Evolutionary conservation across 1,284 basidiomycete species (phyloP).

Genomic region (Puccinia sorghi): DNA sequence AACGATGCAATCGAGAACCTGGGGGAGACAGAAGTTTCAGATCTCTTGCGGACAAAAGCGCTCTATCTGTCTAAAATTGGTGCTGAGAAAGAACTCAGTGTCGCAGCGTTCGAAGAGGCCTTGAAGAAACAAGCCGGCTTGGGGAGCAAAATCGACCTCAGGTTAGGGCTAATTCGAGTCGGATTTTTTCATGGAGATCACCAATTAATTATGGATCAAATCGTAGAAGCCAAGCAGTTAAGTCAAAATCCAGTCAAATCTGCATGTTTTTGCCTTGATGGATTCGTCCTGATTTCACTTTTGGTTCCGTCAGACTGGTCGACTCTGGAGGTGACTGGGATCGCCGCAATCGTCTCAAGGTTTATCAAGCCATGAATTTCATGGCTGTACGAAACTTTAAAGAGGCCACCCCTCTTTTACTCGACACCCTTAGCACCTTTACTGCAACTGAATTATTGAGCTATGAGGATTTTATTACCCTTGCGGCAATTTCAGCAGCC

Average conservation of each 20-base stretch:
- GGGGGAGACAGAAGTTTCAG: constrained; percentile 55
- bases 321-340: constrained; percentile 99
- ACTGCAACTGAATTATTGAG: constrained; percentile 85
- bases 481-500: constrained; percentile 78
- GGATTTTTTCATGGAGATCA: constrained; percentile 89
- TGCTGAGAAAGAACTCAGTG: constrained; percentile 67
- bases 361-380: constrained; percentile 84
- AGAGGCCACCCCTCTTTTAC: constrained; percentile 73
- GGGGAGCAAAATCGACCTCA: constrained; percentile 89
- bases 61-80: constrained; percentile 58
- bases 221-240: constrained; percentile 79
- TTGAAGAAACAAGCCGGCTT: constrained; percentile 89
- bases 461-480: constrained; percentile 86
- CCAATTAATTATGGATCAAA: constrained; percentile 70
- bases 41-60: constrained; percentile 57
- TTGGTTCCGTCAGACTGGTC: constrained; percentile 74
- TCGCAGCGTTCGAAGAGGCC: constrained; percentile 79
- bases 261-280: constrained; percentile 3
- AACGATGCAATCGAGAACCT: constrained; percentile 39
- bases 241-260: constrained; percentile 55
- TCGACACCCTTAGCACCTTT: constrained; percentile 90
- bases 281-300: background rate
- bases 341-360: constrained; percentile 90
- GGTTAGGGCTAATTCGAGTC: constrained; percentile 81
- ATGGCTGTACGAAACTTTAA: constrained; percentile 77